Conservation (phyloP, 106 monocot species). For the Dendrobium chrysotoxum region DNA sequence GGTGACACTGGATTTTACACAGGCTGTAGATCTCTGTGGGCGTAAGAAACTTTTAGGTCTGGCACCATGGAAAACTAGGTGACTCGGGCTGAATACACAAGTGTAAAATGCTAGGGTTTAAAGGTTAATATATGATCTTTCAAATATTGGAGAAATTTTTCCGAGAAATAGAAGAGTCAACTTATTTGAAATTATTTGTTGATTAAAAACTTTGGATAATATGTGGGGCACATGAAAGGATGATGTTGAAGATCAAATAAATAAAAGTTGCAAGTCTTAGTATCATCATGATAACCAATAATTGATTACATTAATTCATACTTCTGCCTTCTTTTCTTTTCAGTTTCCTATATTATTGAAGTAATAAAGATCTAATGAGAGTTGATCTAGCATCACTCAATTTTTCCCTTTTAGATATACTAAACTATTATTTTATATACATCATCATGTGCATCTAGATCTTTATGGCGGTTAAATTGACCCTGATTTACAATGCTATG, state of each 20-base stretch:
- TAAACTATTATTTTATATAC: background rate
- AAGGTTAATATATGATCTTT: background rate
- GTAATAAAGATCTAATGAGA: background rate
- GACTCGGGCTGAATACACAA: background rate
- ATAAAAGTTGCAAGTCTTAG: background rate
- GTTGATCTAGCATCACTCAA: background rate
- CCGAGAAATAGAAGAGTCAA: background rate
- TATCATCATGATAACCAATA: background rate
- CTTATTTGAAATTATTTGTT: background rate
- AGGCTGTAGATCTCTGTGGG: background rate
- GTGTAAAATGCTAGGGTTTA: background rate
- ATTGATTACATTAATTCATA: background rate
- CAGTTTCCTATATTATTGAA: too few relatives aligned
- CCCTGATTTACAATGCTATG: background rate
- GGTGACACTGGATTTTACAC: background rate
- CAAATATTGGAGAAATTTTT: background rate
- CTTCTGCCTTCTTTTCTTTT: too few relatives aligned
- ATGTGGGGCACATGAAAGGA: background rate
- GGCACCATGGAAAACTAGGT: background rate
- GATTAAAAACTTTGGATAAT: too few relatives aligned
- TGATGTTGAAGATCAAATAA: background rate
- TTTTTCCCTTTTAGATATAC: background rate
- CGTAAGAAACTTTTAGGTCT: background rate
- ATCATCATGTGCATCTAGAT: background rate
- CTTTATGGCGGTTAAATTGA: background rate